Conservation (phyloP, 2,329 filamentous ascomycete genomes). For the Arthrobotrys musiformis region DNA sequence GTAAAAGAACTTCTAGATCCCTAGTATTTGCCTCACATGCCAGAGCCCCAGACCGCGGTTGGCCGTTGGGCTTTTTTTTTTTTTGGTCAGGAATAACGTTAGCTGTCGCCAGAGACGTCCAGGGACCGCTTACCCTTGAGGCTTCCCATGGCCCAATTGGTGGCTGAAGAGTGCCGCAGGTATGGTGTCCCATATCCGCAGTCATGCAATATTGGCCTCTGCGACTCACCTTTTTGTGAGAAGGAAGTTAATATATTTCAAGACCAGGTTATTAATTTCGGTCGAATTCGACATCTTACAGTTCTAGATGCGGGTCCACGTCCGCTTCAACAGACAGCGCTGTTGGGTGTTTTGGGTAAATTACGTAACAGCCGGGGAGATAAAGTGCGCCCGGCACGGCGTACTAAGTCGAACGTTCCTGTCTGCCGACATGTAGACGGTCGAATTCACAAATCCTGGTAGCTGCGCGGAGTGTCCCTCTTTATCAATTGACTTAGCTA, state of each 20-base stretch:
- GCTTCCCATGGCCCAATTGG: neutral
- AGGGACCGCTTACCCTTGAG: neutral
- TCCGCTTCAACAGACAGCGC: neutral
- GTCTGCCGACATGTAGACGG: no score
- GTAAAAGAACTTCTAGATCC: neutral
- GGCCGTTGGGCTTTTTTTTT: constrained; percentile 1
- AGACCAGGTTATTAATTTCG: neutral
- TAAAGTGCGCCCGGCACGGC: no score
- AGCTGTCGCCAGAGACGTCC: neutral
- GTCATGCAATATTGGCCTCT: neutral
- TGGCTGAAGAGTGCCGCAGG: constrained; percentile 4
- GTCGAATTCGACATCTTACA: neutral
- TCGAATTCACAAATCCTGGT: no score
- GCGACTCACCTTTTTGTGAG: neutral
- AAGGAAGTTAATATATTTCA: constrained; percentile 8
- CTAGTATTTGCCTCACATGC: neutral
- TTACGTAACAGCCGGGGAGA: constrained; percentile 7
- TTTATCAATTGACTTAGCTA: no score
- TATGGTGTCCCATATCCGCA: neutral
- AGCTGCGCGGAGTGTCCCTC: no score
- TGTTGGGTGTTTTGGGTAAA: constrained; percentile 1
- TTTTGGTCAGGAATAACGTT: constrained; percentile 10
- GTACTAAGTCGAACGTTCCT: no score
- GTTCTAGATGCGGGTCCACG: neutral
- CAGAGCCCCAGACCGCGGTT: neutral